Evolutionary conservation across 306 rosid species (phyloP), one percentile per base, ranked within the genome.

Genomic region (Fagus crenata): DNA sequence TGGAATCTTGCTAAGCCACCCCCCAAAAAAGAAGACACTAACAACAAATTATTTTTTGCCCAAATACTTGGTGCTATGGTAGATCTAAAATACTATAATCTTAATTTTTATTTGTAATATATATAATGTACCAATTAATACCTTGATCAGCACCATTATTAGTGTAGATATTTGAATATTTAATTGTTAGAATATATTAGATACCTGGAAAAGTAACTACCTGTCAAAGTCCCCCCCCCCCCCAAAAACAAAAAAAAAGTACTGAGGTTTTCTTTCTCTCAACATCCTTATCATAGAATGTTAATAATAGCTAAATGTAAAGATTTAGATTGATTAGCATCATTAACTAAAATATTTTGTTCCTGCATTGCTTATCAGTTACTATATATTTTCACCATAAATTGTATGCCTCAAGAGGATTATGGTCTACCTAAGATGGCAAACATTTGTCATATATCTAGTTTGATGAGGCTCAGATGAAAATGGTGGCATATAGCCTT

Each of bases 381-480:
- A 54, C 64, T 2, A 72, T 75, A 68, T 67, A 53, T 75, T 56
- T 28, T n/a, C 12, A 56, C 11, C 14, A 3, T 71, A 59, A 40
- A 77, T 65, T 71, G 53, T 36, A 35, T 75, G 77, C 70, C 60
- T 74, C 71, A 68, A 33, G 68, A 53, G 32, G 61, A 41, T 33
- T 79, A 35, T 65, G 53, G 60, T 51, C 77, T 63, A 14, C 55
- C 40, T 43, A 67, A 31, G 69, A 59, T 51, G 53, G 69, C 40
- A 54, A 65, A 53, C 43, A n/a, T 54, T 51, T 14, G 54, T 75
- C 74, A 71, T 55, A 51, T 54, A 39, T 70, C 75, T 71, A 63
- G 81, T 63, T 74, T 54, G 39, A 77, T 77, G 49, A 35, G 64
- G 75, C 56, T 74, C 77, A 69, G 22, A 61, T 59, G 49, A 77